phyloP scores from a whole-genome alignment of 2,329 filamentous ascomycete genomes.

The Allantophomopsis lycopodina region DNA sequence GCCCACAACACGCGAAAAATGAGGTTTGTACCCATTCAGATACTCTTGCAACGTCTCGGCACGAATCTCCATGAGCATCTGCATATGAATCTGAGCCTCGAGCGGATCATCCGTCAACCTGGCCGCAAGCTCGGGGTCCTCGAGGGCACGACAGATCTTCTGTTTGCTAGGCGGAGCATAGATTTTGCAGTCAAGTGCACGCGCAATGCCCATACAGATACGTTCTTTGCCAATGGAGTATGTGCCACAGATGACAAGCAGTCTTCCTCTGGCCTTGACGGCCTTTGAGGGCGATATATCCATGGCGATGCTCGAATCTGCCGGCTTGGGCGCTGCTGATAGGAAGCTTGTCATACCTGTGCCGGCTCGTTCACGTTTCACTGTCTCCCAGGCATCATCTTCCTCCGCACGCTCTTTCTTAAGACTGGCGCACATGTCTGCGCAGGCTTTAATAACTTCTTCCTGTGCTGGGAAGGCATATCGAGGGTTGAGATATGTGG shows the following conservation, averaged over 20 bases:
- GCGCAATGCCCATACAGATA: constrained; percentile 84
- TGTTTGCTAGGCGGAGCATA: constrained; percentile 76
- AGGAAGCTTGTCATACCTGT: constrained; percentile 52
- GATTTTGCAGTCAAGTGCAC: constrained; percentile 76
- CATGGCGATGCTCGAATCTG: constrained; percentile 12
- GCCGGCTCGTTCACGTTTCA: constrained; percentile 37
- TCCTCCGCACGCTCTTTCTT: constrained; percentile 50
- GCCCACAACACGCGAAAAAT: constrained; percentile 77
- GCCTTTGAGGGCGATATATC: constrained; percentile 2
- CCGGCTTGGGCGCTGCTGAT: constrained; percentile 18
- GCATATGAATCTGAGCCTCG: constrained; percentile 95
- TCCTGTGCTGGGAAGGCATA: constrained; percentile 88
- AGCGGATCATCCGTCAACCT: constrained; percentile 68
- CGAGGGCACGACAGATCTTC: constrained; percentile 70
- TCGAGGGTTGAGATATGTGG: constrained; percentile 89
- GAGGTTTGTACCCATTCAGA: constrained; percentile 61
- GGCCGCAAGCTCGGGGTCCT: constrained; percentile 66
- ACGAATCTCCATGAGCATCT: constrained; percentile 85
- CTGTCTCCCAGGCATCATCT: constrained; percentile 38
- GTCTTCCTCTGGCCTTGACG: constrained; percentile 39
- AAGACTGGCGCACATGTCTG: constrained; percentile 71
- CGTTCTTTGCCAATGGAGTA: constrained; percentile 98
- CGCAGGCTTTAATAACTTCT: constrained; percentile 77
- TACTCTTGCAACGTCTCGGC: constrained; percentile 88
- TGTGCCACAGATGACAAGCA: constrained; percentile 87